Evolutionary conservation across 208 protist species (phyloP), one percentile per base, ranked within the genome.

Genomic region (Histomonas meleagridis): DNA sequence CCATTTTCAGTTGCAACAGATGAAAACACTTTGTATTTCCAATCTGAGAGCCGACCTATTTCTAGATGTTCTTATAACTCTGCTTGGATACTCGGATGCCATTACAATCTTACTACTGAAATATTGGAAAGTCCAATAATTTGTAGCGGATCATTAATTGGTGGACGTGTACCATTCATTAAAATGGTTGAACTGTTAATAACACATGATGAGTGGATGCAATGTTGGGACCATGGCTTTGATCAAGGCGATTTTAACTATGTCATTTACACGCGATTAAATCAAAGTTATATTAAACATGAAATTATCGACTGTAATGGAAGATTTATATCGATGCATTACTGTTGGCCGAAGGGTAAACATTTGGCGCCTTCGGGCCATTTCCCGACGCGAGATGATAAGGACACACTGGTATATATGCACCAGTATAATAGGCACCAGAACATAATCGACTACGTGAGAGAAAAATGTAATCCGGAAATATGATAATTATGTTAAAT

Each of bases 391-490:
- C 10, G 40, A n/a, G 2, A 21, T 26, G 5, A 28, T 51, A 35
- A 12, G 23, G n/a, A 4, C 32, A 16, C 23, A 32, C 9, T 43
- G 9, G 10, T 43, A 46, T 81, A 32, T 51, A 43, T 35, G 3
- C 70, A 81, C 18, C 70, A 81, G 18, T 81, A 81, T 23, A 81
- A 81, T 23, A 81, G 70, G n/a, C n/a, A n/a, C n/a, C n/a, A n/a
- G n/a, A n/a, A n/a, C n/a, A n/a, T n/a, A n/a, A n/a, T n/a, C n/a
- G n/a, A n/a, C n/a, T n/a, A n/a, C n/a, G n/a, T n/a, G n/a, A n/a
- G n/a, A n/a, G n/a, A n/a, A n/a, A n/a, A n/a, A n/a, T n/a, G n/a
- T n/a, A n/a, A n/a, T n/a, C n/a, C n/a, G n/a, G n/a, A n/a, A n/a
- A n/a, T n/a, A n/a, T n/a, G n/a, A n/a, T n/a, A n/a, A n/a, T n/a